Evolutionary conservation across 2,329 filamentous ascomycete genomes (phyloP), one percentile per base, ranked within the genome.

Genomic region (Daldinia eschscholtzii): DNA sequence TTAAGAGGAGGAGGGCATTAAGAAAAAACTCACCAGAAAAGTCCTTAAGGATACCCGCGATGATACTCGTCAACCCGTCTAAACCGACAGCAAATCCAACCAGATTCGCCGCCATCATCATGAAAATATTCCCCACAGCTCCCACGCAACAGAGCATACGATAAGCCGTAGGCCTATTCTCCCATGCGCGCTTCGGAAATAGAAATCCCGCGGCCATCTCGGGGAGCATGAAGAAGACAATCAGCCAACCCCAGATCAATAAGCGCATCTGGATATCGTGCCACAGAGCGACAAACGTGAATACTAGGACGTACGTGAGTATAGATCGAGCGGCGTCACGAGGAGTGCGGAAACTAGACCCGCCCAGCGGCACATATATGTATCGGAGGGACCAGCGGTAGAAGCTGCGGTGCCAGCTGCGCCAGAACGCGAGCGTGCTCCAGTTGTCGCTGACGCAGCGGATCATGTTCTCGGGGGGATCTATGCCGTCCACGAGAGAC

Each of bases 381-480:
- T 99, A 99, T 26, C 96, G 90, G 57, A 98, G 87, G 64, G 96
- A 87, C 94, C 94, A 99, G 73, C 94, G 91, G 82, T 98, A 98
- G 84, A 93, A 98, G 71, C 90, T 93, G 59, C 94, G 91, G 81
- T 99, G 96, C 97, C 97, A 99, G 35, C 90, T 91, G 70, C 96
- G 92, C 96, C 96, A 99, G 83, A 99, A 99, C 20, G 91, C 90
- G 44, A 94, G 86, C 0, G 93, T 92, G 71, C 92, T 94, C 83
- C 94, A 98, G 80, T 98, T 98, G 83, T 99, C 90, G 77, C 91
- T 94, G 81, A 98, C 93, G 81, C 97, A 99, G 73, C 96, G 92
- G 61, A 98, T 88, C 93, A 99, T 98, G 82, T 99, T 99, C 82
- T 99, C 96, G 0, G 96, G 95, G 0, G 96, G 93, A 77, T 99